Percentiles rank a stretch among this genome's conserved stretches.
These are phyloP conservation scores for Macroventuria anomochaeta DNA, from an alignment of 2,329 filamentous ascomycete species.

Conservation along the genomic window DNA sequence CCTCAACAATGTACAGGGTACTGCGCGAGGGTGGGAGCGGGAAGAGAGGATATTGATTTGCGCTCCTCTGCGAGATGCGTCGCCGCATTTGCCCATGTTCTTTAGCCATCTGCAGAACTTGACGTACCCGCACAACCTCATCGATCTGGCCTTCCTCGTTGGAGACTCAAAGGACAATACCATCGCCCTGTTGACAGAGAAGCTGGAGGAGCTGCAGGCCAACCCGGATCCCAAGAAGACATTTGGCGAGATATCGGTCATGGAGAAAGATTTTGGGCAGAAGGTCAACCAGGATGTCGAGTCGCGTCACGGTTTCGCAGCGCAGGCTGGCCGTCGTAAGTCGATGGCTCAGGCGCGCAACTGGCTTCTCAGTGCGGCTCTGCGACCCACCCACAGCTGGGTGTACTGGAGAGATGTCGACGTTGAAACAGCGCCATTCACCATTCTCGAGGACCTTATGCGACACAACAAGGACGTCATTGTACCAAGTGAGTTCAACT, in stretches of 20 bases:
- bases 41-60: slow-evolving; percentile 95
- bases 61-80: slow-evolving; percentile 90
- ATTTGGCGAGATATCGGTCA: slow-evolving; percentile 95
- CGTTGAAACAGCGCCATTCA: slow-evolving; percentile 95
- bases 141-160: slow-evolving; percentile 94
- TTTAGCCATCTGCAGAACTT: slow-evolving; percentile 97
- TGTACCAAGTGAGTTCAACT: slow-evolving; percentile 80
- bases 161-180: slow-evolving; percentile 97
- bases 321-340: slow-evolving; percentile 91
- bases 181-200: slow-evolving; percentile 73
- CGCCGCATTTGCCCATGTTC: slow-evolving; percentile 94
- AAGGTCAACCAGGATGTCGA: slow-evolving; percentile 98
- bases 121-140: slow-evolving; percentile 94
- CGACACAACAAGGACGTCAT: slow-evolving; percentile 98
- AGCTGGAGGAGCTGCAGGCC: slow-evolving; percentile 79
- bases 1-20: slow-evolving; percentile 87
- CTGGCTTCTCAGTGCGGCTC: slow-evolving; percentile 91
- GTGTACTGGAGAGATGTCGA: slow-evolving; percentile 99
- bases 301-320: slow-evolving; percentile 95
- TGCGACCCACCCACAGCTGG: slow-evolving; percentile 96
- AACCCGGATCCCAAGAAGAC: slow-evolving; percentile 79
- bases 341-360: slow-evolving; percentile 98
- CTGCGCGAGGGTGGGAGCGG: slow-evolving; percentile 91
- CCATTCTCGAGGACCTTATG: slow-evolving; percentile 97
- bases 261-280: slow-evolving; percentile 98